These are phyloP conservation scores for Talaromyces pinophilus DNA, from an alignment of 2,329 filamentous ascomycete genomes.

Conservation along the genomic window DNA sequence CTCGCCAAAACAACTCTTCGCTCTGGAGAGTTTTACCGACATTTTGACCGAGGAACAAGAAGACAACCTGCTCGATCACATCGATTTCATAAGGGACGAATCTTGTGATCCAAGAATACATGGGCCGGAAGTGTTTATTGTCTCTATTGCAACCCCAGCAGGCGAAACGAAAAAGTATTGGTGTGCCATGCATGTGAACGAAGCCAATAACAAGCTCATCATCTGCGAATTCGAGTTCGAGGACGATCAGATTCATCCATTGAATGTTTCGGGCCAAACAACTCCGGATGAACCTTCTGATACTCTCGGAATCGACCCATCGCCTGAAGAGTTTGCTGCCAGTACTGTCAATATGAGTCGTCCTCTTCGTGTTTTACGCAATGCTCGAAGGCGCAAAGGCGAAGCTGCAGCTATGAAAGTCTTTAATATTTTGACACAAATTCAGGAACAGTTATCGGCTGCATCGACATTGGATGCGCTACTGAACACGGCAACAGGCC, in stretches of 20 bases:
- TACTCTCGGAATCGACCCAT: constrained; percentile 71
- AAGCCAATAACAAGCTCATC: constrained; percentile 66
- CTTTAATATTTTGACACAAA: constrained; percentile 88
- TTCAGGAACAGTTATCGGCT: constrained; percentile 80
- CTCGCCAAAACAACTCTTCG: constrained; percentile 73
- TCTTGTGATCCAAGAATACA: constrained; percentile 72
- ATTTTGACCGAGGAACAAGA: constrained; percentile 80
- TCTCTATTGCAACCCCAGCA: constrained; percentile 66
- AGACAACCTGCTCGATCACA: constrained; percentile 79
- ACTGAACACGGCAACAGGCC: constrained; percentile 77
- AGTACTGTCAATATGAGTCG: constrained; percentile 73
- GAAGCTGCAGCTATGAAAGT: constrained; percentile 91
- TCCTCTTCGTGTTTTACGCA: constrained; percentile 70
- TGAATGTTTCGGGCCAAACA: constrained; percentile 59
- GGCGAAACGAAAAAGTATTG: constrained; percentile 68
- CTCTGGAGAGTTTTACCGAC: constrained; percentile 73
- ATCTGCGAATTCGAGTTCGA: constrained; percentile 90
- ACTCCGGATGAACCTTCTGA: constrained; percentile 68
- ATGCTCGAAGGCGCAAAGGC: constrained; percentile 71
- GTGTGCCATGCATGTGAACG: constrained; percentile 81
- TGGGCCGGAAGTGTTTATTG: constrained; percentile 81
- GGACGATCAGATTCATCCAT: constrained; percentile 68
- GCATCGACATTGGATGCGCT: constrained; percentile 71
- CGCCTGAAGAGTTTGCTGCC: constrained; percentile 70
- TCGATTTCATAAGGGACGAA: constrained; percentile 85